Percentiles rank a stretch among this genome's conserved stretches.
Conservation (phyloP, 495 filamentous ascomycete species). For the Aspergillus homomorphus region DNA sequence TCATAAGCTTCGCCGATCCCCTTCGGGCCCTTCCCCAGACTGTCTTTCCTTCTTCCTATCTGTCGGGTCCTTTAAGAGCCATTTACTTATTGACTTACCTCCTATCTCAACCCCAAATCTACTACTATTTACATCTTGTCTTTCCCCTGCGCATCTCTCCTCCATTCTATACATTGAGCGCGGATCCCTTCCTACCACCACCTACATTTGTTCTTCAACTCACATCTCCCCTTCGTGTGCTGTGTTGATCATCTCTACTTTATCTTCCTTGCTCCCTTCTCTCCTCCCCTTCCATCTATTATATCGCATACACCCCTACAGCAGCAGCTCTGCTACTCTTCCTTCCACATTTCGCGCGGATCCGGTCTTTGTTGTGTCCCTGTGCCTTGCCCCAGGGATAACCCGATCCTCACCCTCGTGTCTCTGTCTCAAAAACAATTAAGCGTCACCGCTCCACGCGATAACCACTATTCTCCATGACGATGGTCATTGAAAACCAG, state of each 20-base stretch:
- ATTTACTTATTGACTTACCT: background rate
- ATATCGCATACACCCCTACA: slow-evolving; percentile 2
- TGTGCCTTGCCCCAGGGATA: slow-evolving; percentile 16
- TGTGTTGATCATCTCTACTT: slow-evolving; percentile 3
- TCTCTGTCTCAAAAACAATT: no score
- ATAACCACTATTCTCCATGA: slow-evolving; percentile 52
- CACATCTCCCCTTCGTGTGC: slow-evolving; percentile 16
- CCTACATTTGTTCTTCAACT: slow-evolving; percentile 9
- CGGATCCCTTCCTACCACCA: background rate
- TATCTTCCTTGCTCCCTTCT: slow-evolving; percentile 6
- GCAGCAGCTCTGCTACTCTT: slow-evolving; percentile 7
- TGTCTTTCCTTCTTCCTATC: slow-evolving; percentile 34
- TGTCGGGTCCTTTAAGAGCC: slow-evolving; percentile 27
- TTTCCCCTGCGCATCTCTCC: slow-evolving; percentile 5
- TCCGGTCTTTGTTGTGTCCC: slow-evolving; percentile 13
- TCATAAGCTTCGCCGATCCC: slow-evolving; percentile 82
- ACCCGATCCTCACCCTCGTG: slow-evolving; percentile 18
- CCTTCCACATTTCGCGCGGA: slow-evolving; percentile 11
- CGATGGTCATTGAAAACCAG: slow-evolving; percentile 86
- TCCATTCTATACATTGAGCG: background rate
- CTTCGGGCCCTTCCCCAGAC: slow-evolving; percentile 47
- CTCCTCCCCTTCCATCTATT: slow-evolving; percentile 1
- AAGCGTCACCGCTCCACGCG: background rate
- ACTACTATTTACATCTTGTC: slow-evolving; percentile 9
- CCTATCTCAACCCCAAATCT: background rate